Conservation (phyloP, 1,284 basidiomycete genomes). For the Ceratobasidium sp. region DNA sequence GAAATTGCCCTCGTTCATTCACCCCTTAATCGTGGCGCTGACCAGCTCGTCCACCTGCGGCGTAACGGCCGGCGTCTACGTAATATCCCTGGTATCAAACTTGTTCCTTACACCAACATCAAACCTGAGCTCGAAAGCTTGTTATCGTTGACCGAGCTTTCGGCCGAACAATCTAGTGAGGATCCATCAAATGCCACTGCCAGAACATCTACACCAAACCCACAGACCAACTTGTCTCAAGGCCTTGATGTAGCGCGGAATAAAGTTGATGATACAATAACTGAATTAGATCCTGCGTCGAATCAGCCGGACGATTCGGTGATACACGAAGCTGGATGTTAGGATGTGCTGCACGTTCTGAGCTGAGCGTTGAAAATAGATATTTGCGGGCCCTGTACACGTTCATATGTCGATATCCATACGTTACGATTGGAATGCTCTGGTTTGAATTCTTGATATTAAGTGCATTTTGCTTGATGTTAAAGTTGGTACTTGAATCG, state of each 20-base stretch:
- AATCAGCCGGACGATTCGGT: too few relatives aligned
- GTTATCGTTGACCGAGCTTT: background rate
- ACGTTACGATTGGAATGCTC: too few relatives aligned
- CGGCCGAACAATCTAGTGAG: background rate
- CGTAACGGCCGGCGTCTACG: background rate
- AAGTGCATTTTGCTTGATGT: too few relatives aligned
- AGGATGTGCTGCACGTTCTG: too few relatives aligned
- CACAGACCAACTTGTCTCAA: background rate
- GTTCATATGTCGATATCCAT: too few relatives aligned
- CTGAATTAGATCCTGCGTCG: background rate
- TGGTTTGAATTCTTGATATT: too few relatives aligned
- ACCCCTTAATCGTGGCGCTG: conserved; percentile 27
- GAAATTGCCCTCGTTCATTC: background rate
- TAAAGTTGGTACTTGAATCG: too few relatives aligned
- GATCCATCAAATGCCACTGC: background rate
- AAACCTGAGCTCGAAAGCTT: background rate
- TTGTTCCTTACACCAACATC: background rate
- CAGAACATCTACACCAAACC: background rate
- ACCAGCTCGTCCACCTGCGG: conserved; percentile 10
- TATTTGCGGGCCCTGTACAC: too few relatives aligned
- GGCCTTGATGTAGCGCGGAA: background rate
- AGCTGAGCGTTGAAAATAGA: too few relatives aligned
- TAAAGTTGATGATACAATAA: background rate
- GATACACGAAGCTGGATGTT: too few relatives aligned
- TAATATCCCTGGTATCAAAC: background rate